Evolutionary conservation across 176 grass and related monocot genomes (phyloP), one percentile per base, ranked within the genome.

Genomic region (Tillandsia leiboldiana): DNA sequence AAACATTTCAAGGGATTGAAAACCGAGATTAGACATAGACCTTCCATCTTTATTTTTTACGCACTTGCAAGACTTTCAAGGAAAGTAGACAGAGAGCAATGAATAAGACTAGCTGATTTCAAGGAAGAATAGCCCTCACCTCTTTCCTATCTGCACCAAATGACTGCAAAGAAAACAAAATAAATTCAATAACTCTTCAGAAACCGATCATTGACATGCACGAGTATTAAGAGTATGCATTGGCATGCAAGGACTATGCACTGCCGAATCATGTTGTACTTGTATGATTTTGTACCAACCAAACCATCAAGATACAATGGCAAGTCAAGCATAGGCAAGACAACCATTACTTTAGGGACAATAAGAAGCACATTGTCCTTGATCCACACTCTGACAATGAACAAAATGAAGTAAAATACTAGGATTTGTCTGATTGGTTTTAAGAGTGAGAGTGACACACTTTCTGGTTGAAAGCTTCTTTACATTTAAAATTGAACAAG

Each of bases 81-180:
- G 15, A 2, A 20, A 61, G 22, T 22, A 61, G 22, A 18, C 22
- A 0, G 7, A 22, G 56, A 61, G 56, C 15, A 18, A 7, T 23
- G 56, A 61, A 61, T 18, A 18, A 61, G 8, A 61, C 22, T 20
- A 14, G 17, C 10, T 61, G 12, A 20, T 20, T 23, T 88, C 83
- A 97, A 0, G 89, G 93, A 77, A 97, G 93, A 13, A 87, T 77
- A 42, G 81, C 83, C 51, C 74, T 91, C 53, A 89, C 50, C 71
- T 73, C 86, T 81, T 96, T 96, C 81, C 92, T 89, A 81, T 96
- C 92, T 9, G 90, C 75, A 14, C 88, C 88, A 56, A 87, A 96
- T 24, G 81, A 73, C 88, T 96, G 88, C 52, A 84, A 61, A n/a
- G 52, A 20, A 61, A 61, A 61, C 56, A 61, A 61, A 15, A 18